Percentiles rank a stretch among this genome's conserved stretches.
These are phyloP conservation scores for Penicillium waksmanii DNA, from an alignment of 495 filamentous ascomycete species.

Conservation along the genomic window DNA sequence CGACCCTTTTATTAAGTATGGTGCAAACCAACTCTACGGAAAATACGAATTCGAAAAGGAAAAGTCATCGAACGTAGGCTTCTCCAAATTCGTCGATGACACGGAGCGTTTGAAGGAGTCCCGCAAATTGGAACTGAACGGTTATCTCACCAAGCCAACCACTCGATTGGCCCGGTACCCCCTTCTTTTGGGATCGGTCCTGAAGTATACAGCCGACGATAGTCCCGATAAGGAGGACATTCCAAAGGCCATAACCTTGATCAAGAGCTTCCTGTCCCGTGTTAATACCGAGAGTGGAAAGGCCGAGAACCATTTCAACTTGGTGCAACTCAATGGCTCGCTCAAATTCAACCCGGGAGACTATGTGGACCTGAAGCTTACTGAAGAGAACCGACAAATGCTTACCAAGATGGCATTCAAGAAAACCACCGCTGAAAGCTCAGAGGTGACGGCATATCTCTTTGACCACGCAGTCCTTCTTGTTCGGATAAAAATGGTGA, in stretches of 20 bases:
- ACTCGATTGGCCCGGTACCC: constrained; percentile 96
- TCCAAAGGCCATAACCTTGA: constrained; percentile 80
- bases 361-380: constrained; percentile 91
- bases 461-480: constrained; percentile 96
- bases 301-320: constrained; percentile 96
- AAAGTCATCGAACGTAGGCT: constrained; percentile 80
- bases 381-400: constrained; percentile 89
- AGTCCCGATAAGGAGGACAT: constrained; percentile 91
- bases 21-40: constrained; percentile 92
- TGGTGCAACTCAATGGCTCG: constrained; percentile 86
- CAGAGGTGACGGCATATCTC: constrained; percentile 89
- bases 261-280: constrained; percentile 81
- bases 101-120: constrained; percentile 96
- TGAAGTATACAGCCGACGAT: constrained; percentile 84
- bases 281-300: constrained; percentile 96
- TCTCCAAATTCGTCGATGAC: constrained; percentile 93
- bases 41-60: constrained; percentile 99
- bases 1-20: constrained; percentile 95
- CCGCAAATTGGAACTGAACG: constrained; percentile 94
- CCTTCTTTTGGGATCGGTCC: constrained; percentile 85
- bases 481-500: constrained; percentile 83
- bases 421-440: constrained; percentile 83
- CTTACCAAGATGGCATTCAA: constrained; percentile 91
- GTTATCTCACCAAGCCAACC: constrained; percentile 97
- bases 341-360: constrained; percentile 86